Conservation (phyloP, 1,139 yeast species). For the Sugiyamaella pinicola region DNA sequence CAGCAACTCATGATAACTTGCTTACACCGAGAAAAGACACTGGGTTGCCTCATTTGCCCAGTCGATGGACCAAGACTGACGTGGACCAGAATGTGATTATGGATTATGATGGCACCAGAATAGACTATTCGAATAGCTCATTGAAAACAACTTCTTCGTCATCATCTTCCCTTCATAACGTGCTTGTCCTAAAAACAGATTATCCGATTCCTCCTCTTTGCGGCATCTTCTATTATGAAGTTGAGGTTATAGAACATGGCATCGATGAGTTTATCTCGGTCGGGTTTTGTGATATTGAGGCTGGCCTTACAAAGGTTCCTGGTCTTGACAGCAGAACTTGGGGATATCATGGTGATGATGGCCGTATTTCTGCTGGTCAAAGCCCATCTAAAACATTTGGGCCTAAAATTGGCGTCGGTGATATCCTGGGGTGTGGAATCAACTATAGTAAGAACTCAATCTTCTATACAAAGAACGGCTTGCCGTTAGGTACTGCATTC, state of each 20-base stretch:
- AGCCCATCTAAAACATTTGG: conserved; percentile 48
- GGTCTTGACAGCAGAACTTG: conserved; percentile 55
- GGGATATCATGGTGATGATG: conserved; percentile 64
- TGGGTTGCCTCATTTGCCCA: conserved; percentile 34
- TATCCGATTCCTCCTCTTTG: conserved; percentile 47
- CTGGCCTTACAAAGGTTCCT: conserved; percentile 42
- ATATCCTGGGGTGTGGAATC: conserved; percentile 82
- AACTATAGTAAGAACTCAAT: conserved; percentile 65
- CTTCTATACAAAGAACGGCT: conserved; percentile 84
- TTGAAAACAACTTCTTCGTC: conserved; percentile 20
- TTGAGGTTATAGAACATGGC: conserved; percentile 44
- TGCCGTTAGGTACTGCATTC: conserved; percentile 57
- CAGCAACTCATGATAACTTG: not conserved
- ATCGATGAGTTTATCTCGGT: conserved; percentile 36
- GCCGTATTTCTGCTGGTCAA: conserved; percentile 51
- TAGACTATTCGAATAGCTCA: conserved; percentile 20
- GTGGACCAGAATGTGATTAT: conserved; percentile 21
- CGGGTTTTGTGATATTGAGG: conserved; percentile 41
- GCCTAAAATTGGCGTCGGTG: conserved; percentile 56
- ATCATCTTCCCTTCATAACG: conserved; percentile 25
- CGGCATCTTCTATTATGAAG: conserved; percentile 62
- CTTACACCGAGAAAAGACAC: conserved; percentile 25
- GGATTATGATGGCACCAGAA: conserved; percentile 23
- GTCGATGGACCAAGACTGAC: conserved; percentile 30
- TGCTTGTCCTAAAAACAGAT: conserved; percentile 40